These are phyloP conservation scores for Apiotrichum mycotoxinovorans DNA, from an alignment of 1,284 basidiomycete species.

Conservation along the genomic window DNA sequence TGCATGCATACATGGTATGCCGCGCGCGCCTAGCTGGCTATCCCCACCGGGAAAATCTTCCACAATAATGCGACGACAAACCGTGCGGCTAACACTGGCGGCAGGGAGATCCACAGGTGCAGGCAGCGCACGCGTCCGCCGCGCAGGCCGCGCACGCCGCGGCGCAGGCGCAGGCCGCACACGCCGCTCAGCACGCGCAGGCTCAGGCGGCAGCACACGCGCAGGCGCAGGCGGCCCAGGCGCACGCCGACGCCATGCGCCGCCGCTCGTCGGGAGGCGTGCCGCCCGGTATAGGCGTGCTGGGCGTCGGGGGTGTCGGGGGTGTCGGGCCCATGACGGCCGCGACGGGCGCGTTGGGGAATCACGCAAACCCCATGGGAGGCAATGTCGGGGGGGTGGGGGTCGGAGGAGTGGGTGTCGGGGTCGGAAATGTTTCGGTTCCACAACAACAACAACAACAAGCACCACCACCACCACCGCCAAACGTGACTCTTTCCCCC, in stretches of 20 bases:
- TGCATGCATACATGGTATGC: too few relatives aligned
- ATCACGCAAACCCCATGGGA: too few relatives aligned
- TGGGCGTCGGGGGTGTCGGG: background rate
- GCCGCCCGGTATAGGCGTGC: background rate
- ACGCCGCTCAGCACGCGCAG: background rate
- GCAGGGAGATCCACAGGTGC: background rate
- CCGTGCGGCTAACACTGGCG: background rate
- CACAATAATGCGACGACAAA: too few relatives aligned
- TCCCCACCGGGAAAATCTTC: too few relatives aligned
- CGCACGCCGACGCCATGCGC: conserved; percentile 1
- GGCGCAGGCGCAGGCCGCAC: conserved; percentile 1
- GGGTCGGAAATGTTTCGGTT: background rate
- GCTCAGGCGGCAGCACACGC: background rate
- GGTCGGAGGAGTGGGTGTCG: too few relatives aligned
- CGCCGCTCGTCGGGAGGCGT: background rate
- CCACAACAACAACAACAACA: background rate
- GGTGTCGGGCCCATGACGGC: background rate
- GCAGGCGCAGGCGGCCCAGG: background rate
- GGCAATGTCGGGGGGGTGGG: too few relatives aligned
- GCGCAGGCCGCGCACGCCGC: conserved; percentile 1
- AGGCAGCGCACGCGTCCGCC: background rate
- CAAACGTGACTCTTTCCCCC: background rate
- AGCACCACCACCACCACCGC: background rate
- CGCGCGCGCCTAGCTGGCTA: too few relatives aligned
- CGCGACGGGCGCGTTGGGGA: too few relatives aligned